Conservation (phyloP, 1,139 yeast species). For the Saccharomyces hybrid region DNA sequence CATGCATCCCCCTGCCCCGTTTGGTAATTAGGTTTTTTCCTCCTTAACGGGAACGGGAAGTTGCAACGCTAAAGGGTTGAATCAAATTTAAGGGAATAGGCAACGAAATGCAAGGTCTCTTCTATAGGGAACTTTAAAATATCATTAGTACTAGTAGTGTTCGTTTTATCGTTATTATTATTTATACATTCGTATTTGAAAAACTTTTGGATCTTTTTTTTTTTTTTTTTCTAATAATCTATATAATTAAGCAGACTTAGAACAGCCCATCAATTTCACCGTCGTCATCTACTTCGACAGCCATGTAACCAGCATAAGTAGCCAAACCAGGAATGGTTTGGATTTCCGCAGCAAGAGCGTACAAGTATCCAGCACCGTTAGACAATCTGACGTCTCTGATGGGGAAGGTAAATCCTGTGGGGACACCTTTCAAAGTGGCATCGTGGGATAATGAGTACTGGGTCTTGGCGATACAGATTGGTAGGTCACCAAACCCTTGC, state of each 20-base stretch:
- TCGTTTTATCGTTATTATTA: background rate
- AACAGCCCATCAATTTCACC: constrained; percentile 95
- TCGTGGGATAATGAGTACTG: constrained; percentile 96
- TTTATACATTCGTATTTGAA: too few relatives aligned
- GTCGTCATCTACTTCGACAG: constrained; percentile 86
- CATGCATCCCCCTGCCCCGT: background rate
- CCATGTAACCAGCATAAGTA: constrained; percentile 94
- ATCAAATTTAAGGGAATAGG: background rate
- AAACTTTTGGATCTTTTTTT: background rate
- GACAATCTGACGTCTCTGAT: constrained; percentile 91
- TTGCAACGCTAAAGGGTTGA: background rate
- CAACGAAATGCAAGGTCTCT: background rate
- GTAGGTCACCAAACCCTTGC: constrained; percentile 89
- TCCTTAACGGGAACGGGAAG: background rate
- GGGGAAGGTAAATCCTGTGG: constrained; percentile 89
- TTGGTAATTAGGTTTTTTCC: background rate
- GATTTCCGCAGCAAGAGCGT: constrained; percentile 94
- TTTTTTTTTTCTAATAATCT: background rate
- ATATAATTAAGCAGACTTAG: constrained; percentile 29
- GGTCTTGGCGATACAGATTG: constrained; percentile 96
- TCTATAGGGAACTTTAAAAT: background rate
- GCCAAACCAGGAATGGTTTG: constrained; percentile 98
- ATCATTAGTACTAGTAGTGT: background rate
- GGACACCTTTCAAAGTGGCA: constrained; percentile 89
- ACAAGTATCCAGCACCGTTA: constrained; percentile 93